These are phyloP conservation scores for Aspergillus phoenicis DNA, from an alignment of 2,329 filamentous ascomycete species.

Conservation along the genomic window DNA sequence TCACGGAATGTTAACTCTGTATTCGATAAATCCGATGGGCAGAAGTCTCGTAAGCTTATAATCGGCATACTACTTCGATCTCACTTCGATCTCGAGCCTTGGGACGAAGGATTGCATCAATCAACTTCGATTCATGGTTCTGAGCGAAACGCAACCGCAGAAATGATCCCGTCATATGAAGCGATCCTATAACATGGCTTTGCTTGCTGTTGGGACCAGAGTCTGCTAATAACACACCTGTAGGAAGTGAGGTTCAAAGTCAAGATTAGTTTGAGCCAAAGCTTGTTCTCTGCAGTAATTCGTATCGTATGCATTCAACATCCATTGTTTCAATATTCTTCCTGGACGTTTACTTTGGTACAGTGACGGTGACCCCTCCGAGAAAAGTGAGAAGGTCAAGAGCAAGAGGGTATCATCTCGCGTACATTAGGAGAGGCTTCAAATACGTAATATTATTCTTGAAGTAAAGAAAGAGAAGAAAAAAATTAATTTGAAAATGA, in stretches of 20 bases:
- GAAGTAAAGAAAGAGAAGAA: too few relatives aligned
- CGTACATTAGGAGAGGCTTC: too few relatives aligned
- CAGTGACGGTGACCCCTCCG: too few relatives aligned
- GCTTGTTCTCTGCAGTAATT: neutral
- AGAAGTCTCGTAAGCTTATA: neutral
- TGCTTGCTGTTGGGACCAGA: too few relatives aligned
- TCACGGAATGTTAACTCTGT: neutral
- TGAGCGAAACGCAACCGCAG: too few relatives aligned
- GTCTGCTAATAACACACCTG: slow-evolving; percentile 13
- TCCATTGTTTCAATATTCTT: neutral
- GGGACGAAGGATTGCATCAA: slow-evolving; percentile 15
- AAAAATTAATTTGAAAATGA: too few relatives aligned
- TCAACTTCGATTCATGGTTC: neutral
- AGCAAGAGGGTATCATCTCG: too few relatives aligned
- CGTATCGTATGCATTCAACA: neutral
- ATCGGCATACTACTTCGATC: slow-evolving; percentile 3
- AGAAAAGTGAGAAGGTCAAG: too few relatives aligned
- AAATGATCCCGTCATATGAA: too few relatives aligned
- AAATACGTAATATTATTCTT: too few relatives aligned
- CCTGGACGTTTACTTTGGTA: too few relatives aligned
- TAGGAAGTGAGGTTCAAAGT: slow-evolving; percentile 24
- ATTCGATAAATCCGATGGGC: slow-evolving; percentile 18
- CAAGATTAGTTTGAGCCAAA: slow-evolving; percentile 11
- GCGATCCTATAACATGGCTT: too few relatives aligned
- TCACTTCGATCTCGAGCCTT: slow-evolving; percentile 1